Conservation (phyloP, 495 filamentous ascomycete species). For the Neurospora sp. region DNA sequence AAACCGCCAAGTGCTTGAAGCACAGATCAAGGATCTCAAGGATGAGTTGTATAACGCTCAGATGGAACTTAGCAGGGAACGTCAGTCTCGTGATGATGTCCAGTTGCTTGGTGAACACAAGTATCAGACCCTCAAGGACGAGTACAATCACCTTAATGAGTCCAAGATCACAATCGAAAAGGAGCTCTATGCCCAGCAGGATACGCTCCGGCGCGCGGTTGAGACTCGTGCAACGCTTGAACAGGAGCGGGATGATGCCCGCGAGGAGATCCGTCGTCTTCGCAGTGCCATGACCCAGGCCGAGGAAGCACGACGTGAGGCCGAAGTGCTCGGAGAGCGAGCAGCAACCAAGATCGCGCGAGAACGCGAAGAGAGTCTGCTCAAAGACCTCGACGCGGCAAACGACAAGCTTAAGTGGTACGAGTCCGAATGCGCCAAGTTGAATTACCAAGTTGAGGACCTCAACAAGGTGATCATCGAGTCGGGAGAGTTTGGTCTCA, state of each 20-base stretch:
- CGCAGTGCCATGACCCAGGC: conserved; percentile 72
- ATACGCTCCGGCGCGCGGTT: conserved; percentile 78
- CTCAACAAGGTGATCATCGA: conserved; percentile 76
- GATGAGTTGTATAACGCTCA: conserved; percentile 74
- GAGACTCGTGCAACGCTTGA: conserved; percentile 72
- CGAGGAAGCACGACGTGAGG: conserved; percentile 75
- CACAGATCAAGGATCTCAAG: conserved; percentile 82
- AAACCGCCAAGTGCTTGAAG: conserved; percentile 75
- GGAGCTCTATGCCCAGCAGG: conserved; percentile 96
- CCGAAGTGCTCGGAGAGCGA: conserved; percentile 71
- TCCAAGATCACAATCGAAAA: conserved; percentile 97
- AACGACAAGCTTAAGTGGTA: conserved; percentile 60
- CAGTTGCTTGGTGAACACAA: conserved; percentile 88
- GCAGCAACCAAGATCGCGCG: conserved; percentile 66
- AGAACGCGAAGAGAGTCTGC: conserved; percentile 69
- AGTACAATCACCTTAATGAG: conserved; percentile 81
- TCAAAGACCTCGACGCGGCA: conserved; percentile 67
- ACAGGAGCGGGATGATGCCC: conserved; percentile 78
- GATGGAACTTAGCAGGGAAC: conserved; percentile 79
- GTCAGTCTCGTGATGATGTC: conserved; percentile 93
- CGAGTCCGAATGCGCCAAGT: conserved; percentile 62
- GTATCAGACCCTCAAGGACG: conserved; percentile 65
- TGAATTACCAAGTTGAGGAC: conserved; percentile 67
- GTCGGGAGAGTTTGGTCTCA: conserved; percentile 75
- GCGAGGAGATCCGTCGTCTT: conserved; percentile 72